Percentiles rank a stretch among this genome's conserved stretches.
These are phyloP conservation scores for Pythium scleroteichum DNA, from an alignment of 352 stramenopile genomes.

Conservation along the genomic window DNA sequence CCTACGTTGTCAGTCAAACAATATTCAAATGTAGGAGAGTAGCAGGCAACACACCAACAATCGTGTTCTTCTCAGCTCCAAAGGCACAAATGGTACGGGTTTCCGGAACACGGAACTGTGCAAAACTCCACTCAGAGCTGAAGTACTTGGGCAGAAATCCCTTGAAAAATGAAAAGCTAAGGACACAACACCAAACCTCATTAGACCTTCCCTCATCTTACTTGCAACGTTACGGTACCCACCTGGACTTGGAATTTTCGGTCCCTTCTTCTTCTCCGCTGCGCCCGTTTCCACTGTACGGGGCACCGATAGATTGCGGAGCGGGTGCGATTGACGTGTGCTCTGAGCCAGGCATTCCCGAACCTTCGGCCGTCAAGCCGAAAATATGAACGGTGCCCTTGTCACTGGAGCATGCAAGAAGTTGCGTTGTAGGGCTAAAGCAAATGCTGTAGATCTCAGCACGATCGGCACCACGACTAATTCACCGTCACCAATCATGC, in stretches of 20 bases:
- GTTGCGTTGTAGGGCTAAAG: constrained; percentile 93
- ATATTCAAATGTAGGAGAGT: not conserved
- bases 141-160: constrained; percentile 93
- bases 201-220: not conserved
- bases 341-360: constrained; percentile 51
- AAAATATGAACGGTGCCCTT: constrained; percentile 98
- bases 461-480: constrained; percentile 93
- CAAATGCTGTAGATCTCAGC: constrained; percentile 97
- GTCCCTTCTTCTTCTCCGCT: constrained; percentile 70
- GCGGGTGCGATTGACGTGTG: constrained; percentile 55
- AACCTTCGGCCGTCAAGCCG: constrained; percentile 73
- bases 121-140: constrained; percentile 93
- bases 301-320: constrained; percentile 42
- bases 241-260: constrained; percentile 89
- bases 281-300: constrained; percentile 41
- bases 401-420: constrained; percentile 96
- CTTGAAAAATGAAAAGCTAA: constrained; percentile 88
- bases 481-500: too few relatives aligned
- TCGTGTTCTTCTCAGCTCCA: constrained; percentile 92
- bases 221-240: constrained; percentile 2
- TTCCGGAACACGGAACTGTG: constrained; percentile 91
- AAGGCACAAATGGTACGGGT: constrained; percentile 93
- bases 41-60: constrained; percentile 55
- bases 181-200: not conserved
- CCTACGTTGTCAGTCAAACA: not conserved